Percentiles rank a stretch among this genome's conserved stretches.
phyloP scores from a whole-genome alignment of 2,329 filamentous ascomycete species.

The Monilinia polystroma region DNA sequence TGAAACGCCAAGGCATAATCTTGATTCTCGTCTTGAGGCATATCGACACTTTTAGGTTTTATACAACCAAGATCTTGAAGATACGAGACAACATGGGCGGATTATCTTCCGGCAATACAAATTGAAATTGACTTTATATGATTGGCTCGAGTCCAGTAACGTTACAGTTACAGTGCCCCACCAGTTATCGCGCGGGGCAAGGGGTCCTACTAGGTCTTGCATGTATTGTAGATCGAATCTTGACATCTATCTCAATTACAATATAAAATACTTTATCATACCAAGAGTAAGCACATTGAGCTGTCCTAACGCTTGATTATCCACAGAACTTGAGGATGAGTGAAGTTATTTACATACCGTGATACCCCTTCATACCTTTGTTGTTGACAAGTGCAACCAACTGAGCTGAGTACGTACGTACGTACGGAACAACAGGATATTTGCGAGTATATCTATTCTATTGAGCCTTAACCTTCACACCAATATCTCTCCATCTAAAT shows the following conservation, averaged over 20 bases:
- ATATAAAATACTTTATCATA: background rate
- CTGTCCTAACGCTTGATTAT: background rate
- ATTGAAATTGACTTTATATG: background rate
- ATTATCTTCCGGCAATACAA: slow-evolving; percentile 5
- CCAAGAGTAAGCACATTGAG: background rate
- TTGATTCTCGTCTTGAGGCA: too few species aligned
- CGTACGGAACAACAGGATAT: background rate
- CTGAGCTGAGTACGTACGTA: background rate
- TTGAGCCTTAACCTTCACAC: background rate
- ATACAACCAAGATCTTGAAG: too few species aligned
- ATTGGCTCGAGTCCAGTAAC: slow-evolving; percentile 11
- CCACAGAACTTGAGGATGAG: background rate
- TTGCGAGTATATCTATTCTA: background rate
- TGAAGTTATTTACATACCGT: background rate
- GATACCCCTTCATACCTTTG: background rate
- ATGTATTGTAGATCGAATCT: background rate
- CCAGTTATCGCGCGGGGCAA: slow-evolving; percentile 11
- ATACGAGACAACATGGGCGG: too few species aligned
- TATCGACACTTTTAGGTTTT: too few species aligned
- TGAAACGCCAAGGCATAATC: background rate
- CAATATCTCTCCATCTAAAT: background rate
- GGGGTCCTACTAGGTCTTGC: background rate
- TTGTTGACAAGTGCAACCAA: background rate
- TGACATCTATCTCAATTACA: background rate
- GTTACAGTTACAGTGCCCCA: slow-evolving; percentile 1